Percentiles rank a stretch among this genome's conserved stretches.
Conservation (phyloP, 2,329 filamentous ascomycete genomes). For the Apiospora hydei region DNA sequence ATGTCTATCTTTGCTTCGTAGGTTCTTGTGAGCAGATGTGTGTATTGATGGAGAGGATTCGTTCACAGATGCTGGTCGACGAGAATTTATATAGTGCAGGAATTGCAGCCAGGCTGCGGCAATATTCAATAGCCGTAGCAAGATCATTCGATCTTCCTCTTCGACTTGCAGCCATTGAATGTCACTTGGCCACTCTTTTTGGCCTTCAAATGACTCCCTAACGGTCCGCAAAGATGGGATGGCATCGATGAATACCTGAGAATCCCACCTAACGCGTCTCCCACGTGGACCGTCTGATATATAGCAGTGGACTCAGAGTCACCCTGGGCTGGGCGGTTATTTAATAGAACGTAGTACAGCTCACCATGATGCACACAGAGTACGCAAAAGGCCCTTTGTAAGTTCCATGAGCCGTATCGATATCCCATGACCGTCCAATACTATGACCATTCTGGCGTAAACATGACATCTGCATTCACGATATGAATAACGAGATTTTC, state of each 20-base stretch:
- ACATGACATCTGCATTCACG: too few species aligned
- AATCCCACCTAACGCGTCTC: neutral
- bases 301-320: neutral
- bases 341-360: neutral
- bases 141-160: neutral
- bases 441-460: too few species aligned
- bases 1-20: neutral
- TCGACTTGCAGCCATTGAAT: neutral
- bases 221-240: neutral
- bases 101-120: neutral
- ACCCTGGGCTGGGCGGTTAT: neutral
- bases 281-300: neutral
- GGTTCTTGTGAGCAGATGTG: neutral
- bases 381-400: neutral
- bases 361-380: neutral
- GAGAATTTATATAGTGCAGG: neutral
- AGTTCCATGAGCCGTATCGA: neutral
- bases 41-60: neutral
- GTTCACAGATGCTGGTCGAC: neutral
- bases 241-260: neutral
- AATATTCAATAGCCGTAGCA: neutral
- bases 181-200: neutral
- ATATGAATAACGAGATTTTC: too few species aligned
- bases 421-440: neutral
- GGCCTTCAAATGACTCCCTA: neutral